Conservation (phyloP, 768 basidiomycete species). For the Mycena indigotica region DNA sequence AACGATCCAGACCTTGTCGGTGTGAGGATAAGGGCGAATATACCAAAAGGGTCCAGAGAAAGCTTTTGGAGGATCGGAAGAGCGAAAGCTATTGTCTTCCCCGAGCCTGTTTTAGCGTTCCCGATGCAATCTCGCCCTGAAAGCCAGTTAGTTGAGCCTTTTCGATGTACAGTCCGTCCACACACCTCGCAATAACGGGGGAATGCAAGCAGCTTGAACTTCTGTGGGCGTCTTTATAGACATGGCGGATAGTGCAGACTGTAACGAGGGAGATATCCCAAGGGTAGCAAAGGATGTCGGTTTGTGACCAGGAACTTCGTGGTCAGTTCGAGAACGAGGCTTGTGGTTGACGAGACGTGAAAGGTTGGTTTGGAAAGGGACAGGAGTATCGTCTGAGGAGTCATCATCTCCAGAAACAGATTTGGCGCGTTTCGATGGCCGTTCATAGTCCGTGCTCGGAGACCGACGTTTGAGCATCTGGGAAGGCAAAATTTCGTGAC, state of each 20-base stretch:
- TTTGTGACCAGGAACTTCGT: conserved; percentile 1
- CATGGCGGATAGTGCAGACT: conserved; percentile 72
- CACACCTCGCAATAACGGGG: conserved; percentile 77
- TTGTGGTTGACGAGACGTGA: not conserved
- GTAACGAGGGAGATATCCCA: conserved; percentile 61
- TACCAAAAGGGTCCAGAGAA: conserved; percentile 88
- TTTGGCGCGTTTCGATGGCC: not conserved
- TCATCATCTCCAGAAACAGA: not conserved
- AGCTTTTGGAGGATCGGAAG: conserved; percentile 91
- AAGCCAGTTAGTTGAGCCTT: not conserved
- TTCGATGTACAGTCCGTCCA: not conserved
- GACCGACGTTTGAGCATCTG: not conserved
- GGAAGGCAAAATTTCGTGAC: conserved; percentile 2
- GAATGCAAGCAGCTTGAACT: conserved; percentile 89
- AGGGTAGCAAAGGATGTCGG: conserved; percentile 53
- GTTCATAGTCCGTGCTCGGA: not conserved
- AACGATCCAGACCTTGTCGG: conserved; percentile 76
- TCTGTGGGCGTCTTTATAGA: conserved; percentile 85
- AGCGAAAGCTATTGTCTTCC: conserved; percentile 97
- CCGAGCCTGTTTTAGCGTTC: conserved; percentile 96
- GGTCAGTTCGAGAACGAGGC: conserved; percentile 11
- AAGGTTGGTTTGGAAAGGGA: not conserved
- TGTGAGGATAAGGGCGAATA: conserved; percentile 90
- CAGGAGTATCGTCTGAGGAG: not conserved
- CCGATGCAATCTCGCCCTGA: conserved; percentile 95